A percentile compares a stretch with the other conserved stretches of the same genome.
Conservation (phyloP, 345 rosid genomes). For the Ceriops zippeliana region DNA sequence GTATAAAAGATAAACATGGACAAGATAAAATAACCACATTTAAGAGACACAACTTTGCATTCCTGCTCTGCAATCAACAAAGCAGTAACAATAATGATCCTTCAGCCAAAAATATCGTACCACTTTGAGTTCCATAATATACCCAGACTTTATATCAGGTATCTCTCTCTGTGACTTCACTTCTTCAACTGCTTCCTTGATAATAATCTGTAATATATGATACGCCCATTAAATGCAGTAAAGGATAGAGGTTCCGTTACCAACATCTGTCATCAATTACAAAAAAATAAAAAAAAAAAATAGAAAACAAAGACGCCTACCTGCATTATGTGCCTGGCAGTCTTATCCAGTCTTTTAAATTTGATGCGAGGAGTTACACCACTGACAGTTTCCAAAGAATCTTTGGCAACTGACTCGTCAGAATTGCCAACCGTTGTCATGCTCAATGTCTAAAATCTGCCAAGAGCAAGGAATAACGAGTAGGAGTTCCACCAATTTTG, state of each 20-base stretch:
- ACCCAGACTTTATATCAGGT: slow-evolving; percentile 84
- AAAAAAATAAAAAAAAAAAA: not conserved
- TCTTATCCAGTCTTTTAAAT: slow-evolving; percentile 90
- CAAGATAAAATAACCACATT: slow-evolving; percentile 1
- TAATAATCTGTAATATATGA: slow-evolving; percentile 54
- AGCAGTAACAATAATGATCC: not conserved
- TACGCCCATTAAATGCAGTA: not conserved
- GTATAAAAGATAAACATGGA: slow-evolving; percentile 15
- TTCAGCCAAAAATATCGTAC: slow-evolving; percentile 32
- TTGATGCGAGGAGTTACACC: slow-evolving; percentile 63
- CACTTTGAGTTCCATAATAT: slow-evolving; percentile 84
- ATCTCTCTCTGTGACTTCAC: slow-evolving; percentile 70
- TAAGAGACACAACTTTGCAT: not conserved
- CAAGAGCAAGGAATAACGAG: slow-evolving; percentile 5
- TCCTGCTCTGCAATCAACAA: too few relatives aligned
- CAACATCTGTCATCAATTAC: not conserved
- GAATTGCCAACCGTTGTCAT: slow-evolving; percentile 41
- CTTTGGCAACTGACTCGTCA: slow-evolving; percentile 30
- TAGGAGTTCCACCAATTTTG: slow-evolving; percentile 6
- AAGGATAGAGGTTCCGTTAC: not conserved
- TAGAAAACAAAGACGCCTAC: slow-evolving; percentile 21
- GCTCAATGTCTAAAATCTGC: slow-evolving; percentile 21
- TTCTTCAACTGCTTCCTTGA: slow-evolving; percentile 75
- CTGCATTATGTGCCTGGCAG: slow-evolving; percentile 87
- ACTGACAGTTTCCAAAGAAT: slow-evolving; percentile 29